Evolutionary conservation across 176 grass and related monocot species (phyloP), one percentile per base, ranked within the genome.

Genomic region (Aegilops speltoides): DNA sequence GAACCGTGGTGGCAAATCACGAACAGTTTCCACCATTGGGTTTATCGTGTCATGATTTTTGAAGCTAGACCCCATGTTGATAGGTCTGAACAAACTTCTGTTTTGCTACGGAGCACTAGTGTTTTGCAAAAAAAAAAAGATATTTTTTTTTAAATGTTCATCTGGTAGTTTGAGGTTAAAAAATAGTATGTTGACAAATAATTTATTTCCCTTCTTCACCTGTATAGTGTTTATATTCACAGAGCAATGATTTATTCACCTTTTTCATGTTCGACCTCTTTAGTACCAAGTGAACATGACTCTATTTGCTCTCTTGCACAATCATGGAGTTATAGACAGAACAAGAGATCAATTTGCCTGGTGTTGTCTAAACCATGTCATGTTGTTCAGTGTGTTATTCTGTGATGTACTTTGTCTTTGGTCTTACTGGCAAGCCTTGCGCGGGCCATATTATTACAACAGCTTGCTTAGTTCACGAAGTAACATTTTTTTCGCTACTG

Each of bases 121-220:
- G 29, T 31, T 31, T 31, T 31, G 2, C 29, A 31, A 31, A 31
- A 31, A 31, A 31, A 31, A 29, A 31, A 31, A 31, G 2, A 3
- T 31, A 31, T 31, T 31, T 31, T 31, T 31, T 31, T 31, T 31
- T 3, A 31, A 31, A 31, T 31, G 29, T 31, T 6, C 5, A 24
- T 89, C 77, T 85, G 90, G 94, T 96, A 94, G 82, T 88, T 98
- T 68, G 96, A 98, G 96, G 93, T 98, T 88, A 90, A 82, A 28
- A 17, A 72, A 50, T 65, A 13, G 54, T 63, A 31, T 43, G 72
- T 82, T 46, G 4, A 41, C 79, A 25, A 1, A 32, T 41, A 73
- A 16, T 22, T 22, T 37, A 40, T 77, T 68, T 2, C 10, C 86
- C 56, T 24, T 83, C 26, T 84, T 87, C 26, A 45, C 5, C 1